Percentiles rank a stretch among this genome's conserved stretches.
Evolutionary conservation across 257 asterid species (phyloP).

Genomic region (Solanum bulbocastanum): DNA sequence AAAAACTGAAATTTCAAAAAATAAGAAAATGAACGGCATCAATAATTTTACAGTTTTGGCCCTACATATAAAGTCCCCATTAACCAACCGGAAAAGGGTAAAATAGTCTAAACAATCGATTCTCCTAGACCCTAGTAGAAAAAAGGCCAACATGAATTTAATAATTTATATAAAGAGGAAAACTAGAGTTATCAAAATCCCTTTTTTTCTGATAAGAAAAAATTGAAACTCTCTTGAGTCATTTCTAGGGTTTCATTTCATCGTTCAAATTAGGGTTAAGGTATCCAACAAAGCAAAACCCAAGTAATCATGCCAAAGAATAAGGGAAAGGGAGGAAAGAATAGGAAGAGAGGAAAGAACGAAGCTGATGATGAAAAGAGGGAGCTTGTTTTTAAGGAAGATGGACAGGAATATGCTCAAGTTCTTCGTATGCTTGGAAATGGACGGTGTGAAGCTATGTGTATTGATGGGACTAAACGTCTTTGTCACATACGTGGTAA

Average conservation of each 20-base stretch:
- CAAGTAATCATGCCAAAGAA: not conserved
- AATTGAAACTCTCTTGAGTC: not conserved
- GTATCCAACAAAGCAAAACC: not conserved
- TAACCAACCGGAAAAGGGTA: not conserved
- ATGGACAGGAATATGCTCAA: slow-evolving; percentile 95
- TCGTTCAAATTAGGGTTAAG: not conserved
- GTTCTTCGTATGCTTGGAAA: slow-evolving; percentile 87
- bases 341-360: slow-evolving; percentile 93
- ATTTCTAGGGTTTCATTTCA: not conserved
- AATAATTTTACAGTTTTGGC: not conserved
- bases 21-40: not conserved
- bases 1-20: not conserved
- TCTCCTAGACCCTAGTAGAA: not conserved
- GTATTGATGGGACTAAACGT: slow-evolving; percentile 81
- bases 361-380: slow-evolving; percentile 94
- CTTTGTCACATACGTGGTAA: slow-evolving; percentile 91
- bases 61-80: too few species aligned
- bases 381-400: slow-evolving; percentile 90
- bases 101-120: not conserved
- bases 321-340: slow-evolving; percentile 86
- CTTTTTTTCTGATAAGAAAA: not conserved
- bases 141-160: not conserved
- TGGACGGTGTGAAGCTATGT: slow-evolving; percentile 85
- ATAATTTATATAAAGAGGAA: not conserved
- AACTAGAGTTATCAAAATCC: not conserved